Evolutionary conservation across 1,139 yeast genomes (phyloP).

Genomic region (Geotrichum histeridarum): DNA sequence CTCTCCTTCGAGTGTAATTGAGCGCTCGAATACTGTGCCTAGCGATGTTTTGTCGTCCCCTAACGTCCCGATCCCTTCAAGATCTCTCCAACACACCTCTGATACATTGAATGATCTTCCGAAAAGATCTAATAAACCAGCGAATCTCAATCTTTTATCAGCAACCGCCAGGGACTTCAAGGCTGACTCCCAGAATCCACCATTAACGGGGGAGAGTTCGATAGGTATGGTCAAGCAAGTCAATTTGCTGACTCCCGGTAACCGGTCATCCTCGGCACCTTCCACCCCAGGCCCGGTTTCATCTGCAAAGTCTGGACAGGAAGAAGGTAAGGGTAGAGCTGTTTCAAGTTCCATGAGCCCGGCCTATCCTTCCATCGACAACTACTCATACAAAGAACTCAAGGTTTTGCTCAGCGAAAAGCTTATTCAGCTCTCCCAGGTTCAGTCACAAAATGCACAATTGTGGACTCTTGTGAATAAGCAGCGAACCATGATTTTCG

Average conservation of each 20-base stretch:
- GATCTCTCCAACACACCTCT: not conserved
- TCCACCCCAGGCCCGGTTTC: conserved; percentile 3
- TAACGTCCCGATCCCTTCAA: conserved; percentile 10
- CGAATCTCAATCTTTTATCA: not conserved
- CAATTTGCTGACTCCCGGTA: not conserved
- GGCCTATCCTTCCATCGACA: conserved; percentile 13
- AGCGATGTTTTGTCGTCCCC: not conserved
- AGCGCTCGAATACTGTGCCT: not conserved
- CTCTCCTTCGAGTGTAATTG: not conserved
- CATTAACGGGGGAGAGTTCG: not conserved
- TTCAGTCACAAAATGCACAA: conserved; percentile 31
- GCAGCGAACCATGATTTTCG: conserved; percentile 33
- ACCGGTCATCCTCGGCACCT: conserved; percentile 12
- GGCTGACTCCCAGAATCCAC: not conserved
- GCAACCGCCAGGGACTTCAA: not conserved
- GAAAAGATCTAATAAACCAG: not conserved
- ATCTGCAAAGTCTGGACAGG: not conserved
- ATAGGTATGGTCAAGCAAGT: conserved; percentile 1
- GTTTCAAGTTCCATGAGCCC: conserved; percentile 17
- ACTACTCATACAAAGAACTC: conserved; percentile 17
- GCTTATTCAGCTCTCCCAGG: conserved; percentile 22
- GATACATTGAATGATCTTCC: not conserved
- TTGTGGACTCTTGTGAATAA: conserved; percentile 32
- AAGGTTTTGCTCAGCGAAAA: conserved; percentile 19
- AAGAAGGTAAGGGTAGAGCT: not conserved